Conservation (phyloP, 1,139 yeast species). For the Sugiyamaella japonica region DNA sequence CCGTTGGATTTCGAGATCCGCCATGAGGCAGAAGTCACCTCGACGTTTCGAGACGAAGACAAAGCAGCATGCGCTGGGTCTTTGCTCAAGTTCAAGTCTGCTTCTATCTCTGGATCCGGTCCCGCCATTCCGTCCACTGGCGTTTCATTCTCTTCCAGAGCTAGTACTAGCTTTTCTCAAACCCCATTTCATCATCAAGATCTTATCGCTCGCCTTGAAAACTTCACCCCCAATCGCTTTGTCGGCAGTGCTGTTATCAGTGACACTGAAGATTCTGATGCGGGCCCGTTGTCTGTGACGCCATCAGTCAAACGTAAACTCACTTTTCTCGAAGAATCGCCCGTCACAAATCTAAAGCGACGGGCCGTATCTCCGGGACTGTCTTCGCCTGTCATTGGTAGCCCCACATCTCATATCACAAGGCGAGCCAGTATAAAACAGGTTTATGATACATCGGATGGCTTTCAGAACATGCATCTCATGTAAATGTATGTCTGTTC, state of each 20-base stretch:
- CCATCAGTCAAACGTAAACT: conserved; percentile 31
- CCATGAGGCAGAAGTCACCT: conserved; percentile 39
- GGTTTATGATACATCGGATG: conserved; percentile 36
- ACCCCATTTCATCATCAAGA: conserved; percentile 12
- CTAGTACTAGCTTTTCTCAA: background rate
- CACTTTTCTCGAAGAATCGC: conserved; percentile 28
- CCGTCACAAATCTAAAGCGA: conserved; percentile 32
- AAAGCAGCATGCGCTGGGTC: background rate
- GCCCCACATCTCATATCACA: conserved; percentile 28
- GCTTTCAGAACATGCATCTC: conserved; percentile 33
- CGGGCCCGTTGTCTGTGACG: conserved; percentile 17
- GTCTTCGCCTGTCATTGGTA: conserved; percentile 24
- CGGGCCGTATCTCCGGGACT: conserved; percentile 37
- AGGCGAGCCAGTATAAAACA: conserved; percentile 35
- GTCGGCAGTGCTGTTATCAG: conserved; percentile 18
- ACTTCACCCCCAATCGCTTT: background rate
- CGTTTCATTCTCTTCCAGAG: background rate
- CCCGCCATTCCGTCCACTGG: background rate
- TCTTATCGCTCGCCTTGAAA: conserved; percentile 6
- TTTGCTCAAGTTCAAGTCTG: background rate
- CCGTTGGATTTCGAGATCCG: conserved; percentile 40
- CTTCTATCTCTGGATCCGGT: background rate
- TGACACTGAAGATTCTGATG: conserved; percentile 30
- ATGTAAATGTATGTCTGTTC: background rate
- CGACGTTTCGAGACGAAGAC: conserved; percentile 34